Evolutionary conservation across 768 basidiomycete genomes (phyloP).

Genomic region (Mycena venus): DNA sequence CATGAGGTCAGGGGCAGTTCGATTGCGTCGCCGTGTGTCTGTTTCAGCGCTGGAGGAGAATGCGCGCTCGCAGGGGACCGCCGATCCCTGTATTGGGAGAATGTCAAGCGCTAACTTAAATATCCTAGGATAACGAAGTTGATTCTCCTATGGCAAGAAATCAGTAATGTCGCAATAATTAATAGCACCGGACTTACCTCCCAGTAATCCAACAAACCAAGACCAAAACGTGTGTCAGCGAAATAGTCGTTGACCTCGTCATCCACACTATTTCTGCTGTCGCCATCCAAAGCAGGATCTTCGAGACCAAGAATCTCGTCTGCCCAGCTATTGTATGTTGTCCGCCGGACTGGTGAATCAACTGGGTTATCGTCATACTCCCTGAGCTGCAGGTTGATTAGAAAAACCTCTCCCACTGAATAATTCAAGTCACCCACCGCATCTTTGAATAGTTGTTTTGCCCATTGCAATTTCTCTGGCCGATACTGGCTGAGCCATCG

Average conservation of each 20-base stretch:
- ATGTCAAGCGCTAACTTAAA: neutral
- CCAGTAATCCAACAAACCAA: neutral
- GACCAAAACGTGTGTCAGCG: neutral
- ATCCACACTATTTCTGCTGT: neutral
- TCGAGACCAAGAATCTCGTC: neutral
- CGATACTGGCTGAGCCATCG: neutral
- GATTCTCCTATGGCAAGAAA: too few relatives aligned
- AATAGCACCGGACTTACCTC: too few relatives aligned
- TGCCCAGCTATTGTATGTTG: neutral
- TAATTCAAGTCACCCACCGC: neutral
- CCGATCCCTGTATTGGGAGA: too few relatives aligned
- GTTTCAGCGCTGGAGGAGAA: too few relatives aligned
- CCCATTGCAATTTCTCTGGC: neutral
- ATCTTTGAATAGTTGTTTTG: neutral
- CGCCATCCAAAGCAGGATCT: neutral
- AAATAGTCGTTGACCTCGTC: neutral
- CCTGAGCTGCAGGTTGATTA: neutral
- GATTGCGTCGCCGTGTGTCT: too few relatives aligned
- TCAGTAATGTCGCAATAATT: too few relatives aligned
- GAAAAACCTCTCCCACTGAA: neutral
- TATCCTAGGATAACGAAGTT: neutral
- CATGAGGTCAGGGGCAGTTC: too few relatives aligned
- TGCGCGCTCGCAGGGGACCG: too few relatives aligned
- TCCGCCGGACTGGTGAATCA: neutral
- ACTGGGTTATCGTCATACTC: neutral